phyloP scores from a whole-genome alignment of 1,284 basidiomycete species.

The Kalmanozyma brasiliensis region DNA sequence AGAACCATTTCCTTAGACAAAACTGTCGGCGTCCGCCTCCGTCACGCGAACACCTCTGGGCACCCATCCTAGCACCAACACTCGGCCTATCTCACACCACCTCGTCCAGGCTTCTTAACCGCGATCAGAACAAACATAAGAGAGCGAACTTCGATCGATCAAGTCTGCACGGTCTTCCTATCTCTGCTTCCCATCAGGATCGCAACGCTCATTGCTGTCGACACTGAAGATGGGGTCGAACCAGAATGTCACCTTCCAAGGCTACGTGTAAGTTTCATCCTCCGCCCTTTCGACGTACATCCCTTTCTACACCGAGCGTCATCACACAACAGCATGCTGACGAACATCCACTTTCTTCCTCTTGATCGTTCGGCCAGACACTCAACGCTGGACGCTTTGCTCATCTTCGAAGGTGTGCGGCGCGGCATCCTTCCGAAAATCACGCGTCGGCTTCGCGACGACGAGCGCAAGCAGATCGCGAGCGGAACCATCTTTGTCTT shows the following conservation, averaged over 20 bases:
- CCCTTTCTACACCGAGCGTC: too few species aligned
- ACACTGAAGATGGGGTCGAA: slow-evolving; percentile 24
- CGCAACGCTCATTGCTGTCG: neutral
- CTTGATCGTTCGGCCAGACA: slow-evolving; percentile 76
- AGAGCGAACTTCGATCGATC: too few species aligned
- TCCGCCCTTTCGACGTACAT: too few species aligned
- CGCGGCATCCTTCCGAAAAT: slow-evolving; percentile 90
- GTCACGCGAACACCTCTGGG: too few species aligned
- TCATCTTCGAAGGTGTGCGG: slow-evolving; percentile 92
- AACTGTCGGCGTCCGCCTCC: neutral
- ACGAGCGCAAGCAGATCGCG: slow-evolving; percentile 87
- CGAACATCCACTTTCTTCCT: neutral
- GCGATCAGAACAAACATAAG: too few species aligned
- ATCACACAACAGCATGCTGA: too few species aligned
- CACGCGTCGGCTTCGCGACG: slow-evolving; percentile 90
- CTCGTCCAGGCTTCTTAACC: too few species aligned
- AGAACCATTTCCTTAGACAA: neutral
- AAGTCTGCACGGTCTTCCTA: neutral
- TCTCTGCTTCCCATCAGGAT: neutral
- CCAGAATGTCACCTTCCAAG: slow-evolving; percentile 26
- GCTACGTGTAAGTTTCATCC: slow-evolving; percentile 20
- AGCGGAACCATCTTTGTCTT: slow-evolving; percentile 97
- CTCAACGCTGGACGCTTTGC: slow-evolving; percentile 90
- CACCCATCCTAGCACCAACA: neutral
- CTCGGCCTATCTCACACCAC: too few species aligned